Percentiles rank a stretch among this genome's conserved stretches.
Conservation (phyloP, 371 early-diverging fungal genomes). For the Mucor mucedo region DNA sequence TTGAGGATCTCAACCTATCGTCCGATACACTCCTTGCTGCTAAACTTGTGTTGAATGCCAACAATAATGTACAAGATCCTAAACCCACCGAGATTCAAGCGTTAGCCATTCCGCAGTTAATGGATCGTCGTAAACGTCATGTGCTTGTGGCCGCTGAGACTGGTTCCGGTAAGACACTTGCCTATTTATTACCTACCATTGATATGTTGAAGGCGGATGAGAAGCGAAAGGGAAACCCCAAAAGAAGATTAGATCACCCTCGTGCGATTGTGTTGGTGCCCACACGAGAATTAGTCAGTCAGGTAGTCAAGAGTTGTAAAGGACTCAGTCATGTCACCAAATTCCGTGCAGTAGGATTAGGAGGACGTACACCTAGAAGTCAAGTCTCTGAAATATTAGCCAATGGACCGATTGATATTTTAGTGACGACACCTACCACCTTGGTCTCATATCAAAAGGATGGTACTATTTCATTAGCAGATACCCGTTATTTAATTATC, state of each 20-base stretch:
- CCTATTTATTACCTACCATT: constrained; percentile 91
- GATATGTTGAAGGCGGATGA: constrained; percentile 73
- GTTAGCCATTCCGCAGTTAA: constrained; percentile 80
- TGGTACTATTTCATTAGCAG: constrained; percentile 57
- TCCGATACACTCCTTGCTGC: constrained; percentile 46
- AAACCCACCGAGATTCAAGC: constrained; percentile 94
- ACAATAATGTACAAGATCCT: constrained; percentile 39
- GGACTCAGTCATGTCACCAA: constrained; percentile 72
- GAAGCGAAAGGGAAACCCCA: constrained; percentile 52
- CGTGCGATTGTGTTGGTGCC: constrained; percentile 95
- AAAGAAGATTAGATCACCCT: constrained; percentile 69
- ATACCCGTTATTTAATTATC: constrained; percentile 71
- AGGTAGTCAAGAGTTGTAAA: constrained; percentile 75
- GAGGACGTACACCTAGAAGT: constrained; percentile 45
- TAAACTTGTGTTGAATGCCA: constrained; percentile 41
- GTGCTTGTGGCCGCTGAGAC: constrained; percentile 93
- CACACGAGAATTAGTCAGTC: constrained; percentile 91
- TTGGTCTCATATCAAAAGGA: constrained; percentile 52
- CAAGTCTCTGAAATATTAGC: constrained; percentile 46
- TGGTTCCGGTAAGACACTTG: constrained; percentile 98
- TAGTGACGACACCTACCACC: constrained; percentile 82
- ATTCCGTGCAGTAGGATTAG: constrained; percentile 70
- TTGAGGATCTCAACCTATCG: constrained; percentile 64
- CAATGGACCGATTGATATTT: constrained; percentile 73
- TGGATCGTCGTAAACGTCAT: constrained; percentile 60